Evolutionary conservation across 2,329 filamentous ascomycete species (phyloP).

Genomic region (Aspergillus sp.): DNA sequence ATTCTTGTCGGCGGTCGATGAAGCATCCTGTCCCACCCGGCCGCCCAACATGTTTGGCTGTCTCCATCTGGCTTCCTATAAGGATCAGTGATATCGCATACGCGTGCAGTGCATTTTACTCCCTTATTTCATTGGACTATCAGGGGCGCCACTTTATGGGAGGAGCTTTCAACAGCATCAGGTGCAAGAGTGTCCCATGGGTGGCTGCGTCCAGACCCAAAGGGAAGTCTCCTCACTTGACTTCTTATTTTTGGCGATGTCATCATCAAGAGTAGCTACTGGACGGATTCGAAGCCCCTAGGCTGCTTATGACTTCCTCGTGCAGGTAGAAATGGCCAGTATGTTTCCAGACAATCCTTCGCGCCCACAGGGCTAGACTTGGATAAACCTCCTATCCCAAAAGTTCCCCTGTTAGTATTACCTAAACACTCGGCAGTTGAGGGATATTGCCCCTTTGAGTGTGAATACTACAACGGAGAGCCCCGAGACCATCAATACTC

Average conservation of each 20-base stretch:
- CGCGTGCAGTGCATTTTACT: slow-evolving; percentile 4
- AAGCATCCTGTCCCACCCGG: slow-evolving; percentile 1
- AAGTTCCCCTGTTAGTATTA: too few relatives aligned
- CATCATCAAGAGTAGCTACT: not conserved
- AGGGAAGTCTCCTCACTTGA: slow-evolving; percentile 8
- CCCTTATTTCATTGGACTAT: not conserved
- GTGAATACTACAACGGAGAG: too few relatives aligned
- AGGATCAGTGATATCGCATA: slow-evolving; percentile 7
- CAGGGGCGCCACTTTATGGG: slow-evolving; percentile 5
- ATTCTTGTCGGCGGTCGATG: not conserved
- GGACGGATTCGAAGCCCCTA: not conserved
- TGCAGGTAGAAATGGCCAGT: not conserved
- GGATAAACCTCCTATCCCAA: not conserved
- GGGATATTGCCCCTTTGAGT: too few relatives aligned
- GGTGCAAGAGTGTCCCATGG: slow-evolving; percentile 10
- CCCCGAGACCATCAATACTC: not conserved
- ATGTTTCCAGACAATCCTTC: not conserved
- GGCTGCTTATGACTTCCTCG: not conserved
- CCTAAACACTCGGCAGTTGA: not conserved
- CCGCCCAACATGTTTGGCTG: not conserved
- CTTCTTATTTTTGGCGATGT: not conserved
- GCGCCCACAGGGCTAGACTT: not conserved
- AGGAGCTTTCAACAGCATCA: slow-evolving; percentile 9
- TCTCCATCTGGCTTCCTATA: not conserved
- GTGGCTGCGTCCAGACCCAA: slow-evolving; percentile 4